Conservation (phyloP, 345 rosid species). For the Dovyalis caffra region DNA sequence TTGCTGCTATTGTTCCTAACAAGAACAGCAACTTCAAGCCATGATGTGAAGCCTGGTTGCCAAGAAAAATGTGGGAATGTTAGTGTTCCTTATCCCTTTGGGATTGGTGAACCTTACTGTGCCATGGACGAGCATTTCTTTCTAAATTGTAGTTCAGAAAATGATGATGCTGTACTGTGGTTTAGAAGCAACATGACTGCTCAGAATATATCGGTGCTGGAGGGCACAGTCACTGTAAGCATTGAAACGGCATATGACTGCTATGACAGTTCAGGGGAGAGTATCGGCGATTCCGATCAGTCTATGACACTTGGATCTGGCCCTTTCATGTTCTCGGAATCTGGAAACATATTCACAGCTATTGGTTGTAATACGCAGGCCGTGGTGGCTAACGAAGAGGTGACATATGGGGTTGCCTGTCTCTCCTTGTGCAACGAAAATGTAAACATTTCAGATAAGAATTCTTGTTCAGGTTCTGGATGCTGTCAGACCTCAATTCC, state of each 20-base stretch:
- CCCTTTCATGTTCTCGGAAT: slow-evolving; percentile 14
- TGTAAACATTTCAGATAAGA: background rate
- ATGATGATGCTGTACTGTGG: background rate
- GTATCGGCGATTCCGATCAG: fast-evolving
- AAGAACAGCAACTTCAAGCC: background rate
- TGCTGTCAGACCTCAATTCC: background rate
- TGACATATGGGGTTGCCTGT: slow-evolving; percentile 11
- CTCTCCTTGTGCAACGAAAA: background rate
- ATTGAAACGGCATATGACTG: background rate
- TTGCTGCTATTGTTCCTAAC: background rate
- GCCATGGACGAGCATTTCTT: background rate
- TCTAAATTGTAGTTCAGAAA: background rate
- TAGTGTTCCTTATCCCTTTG: slow-evolving; percentile 33
- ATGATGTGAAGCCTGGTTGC: slow-evolving; percentile 5
- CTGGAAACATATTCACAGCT: slow-evolving; percentile 27
- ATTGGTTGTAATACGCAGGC: slow-evolving; percentile 23
- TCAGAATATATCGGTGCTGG: background rate
- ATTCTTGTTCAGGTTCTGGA: background rate
- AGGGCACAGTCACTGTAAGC: slow-evolving; percentile 7
- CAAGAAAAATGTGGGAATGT: slow-evolving; percentile 21
- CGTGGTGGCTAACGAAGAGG: background rate
- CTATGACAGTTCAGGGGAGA: background rate
- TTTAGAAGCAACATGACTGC: background rate
- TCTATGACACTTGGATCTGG: background rate
- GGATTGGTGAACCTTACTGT: slow-evolving; percentile 6